A percentile compares a stretch with the other conserved stretches of the same genome.
These are phyloP conservation scores for Hypoxylon rickii DNA, from an alignment of 495 filamentous ascomycete genomes.

Conservation along the genomic window DNA sequence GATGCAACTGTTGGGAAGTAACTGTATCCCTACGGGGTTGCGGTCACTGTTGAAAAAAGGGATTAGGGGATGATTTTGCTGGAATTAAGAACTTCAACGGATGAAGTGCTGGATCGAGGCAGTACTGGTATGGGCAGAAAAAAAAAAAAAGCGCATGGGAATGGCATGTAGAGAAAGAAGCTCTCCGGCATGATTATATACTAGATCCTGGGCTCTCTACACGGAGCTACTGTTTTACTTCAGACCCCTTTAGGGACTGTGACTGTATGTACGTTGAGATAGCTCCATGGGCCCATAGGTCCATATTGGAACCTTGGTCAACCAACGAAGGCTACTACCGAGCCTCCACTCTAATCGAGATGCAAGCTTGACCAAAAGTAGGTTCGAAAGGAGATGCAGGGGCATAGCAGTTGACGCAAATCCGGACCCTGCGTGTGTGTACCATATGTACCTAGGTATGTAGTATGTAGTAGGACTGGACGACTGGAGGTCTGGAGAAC, in stretches of 20 bases:
- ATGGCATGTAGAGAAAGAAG: slow-evolving; percentile 4
- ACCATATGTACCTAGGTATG: neutral
- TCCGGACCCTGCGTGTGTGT: slow-evolving; percentile 9
- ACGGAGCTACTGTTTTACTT: slow-evolving; percentile 3
- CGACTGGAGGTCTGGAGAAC: no score
- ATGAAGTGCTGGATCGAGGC: slow-evolving; percentile 12
- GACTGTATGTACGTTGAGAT: neutral
- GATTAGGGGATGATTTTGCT: neutral
- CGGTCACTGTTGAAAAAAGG: slow-evolving; percentile 21
- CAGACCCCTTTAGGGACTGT: slow-evolving; percentile 6
- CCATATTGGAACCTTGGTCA: neutral
- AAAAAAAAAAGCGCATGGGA: slow-evolving; percentile 17
- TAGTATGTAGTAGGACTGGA: no score
- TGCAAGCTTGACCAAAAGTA: slow-evolving; percentile 11
- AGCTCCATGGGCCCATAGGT: no score
- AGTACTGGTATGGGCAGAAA: slow-evolving; percentile 3
- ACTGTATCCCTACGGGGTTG: slow-evolving; percentile 17
- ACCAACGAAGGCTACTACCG: slow-evolving; percentile 15
- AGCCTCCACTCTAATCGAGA: slow-evolving; percentile 4
- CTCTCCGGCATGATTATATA: slow-evolving; percentile 21
- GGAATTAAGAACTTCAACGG: slow-evolving; percentile 3
- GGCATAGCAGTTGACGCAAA: slow-evolving; percentile 22
- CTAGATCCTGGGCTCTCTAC: neutral
- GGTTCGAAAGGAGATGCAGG: slow-evolving; percentile 17
- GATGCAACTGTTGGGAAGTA: slow-evolving; percentile 18